phyloP scores from a whole-genome alignment of 1,284 basidiomycete genomes.

The Phellopilus nigrolimitatus region DNA sequence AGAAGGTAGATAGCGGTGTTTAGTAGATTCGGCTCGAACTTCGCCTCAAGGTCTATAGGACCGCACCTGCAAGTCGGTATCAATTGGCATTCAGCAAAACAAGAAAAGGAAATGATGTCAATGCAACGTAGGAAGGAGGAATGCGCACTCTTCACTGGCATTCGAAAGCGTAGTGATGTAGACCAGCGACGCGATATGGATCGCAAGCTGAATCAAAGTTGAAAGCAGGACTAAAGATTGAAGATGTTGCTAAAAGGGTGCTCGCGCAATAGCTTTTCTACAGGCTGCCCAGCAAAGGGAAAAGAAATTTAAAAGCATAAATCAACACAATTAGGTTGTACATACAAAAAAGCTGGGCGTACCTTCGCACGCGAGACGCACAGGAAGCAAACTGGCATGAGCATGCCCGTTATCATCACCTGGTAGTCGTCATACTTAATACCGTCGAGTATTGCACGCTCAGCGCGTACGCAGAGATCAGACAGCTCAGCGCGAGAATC shows the following conservation, averaged over 20 bases:
- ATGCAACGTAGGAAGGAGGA: conserved; percentile 10
- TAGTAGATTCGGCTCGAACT: conserved; percentile 88
- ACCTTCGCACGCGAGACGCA: conserved; percentile 97
- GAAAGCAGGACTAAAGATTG: conserved; percentile 92
- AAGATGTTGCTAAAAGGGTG: conserved; percentile 92
- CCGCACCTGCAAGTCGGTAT: conserved; percentile 53
- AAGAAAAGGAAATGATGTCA: conserved; percentile 19
- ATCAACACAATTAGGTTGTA: background rate
- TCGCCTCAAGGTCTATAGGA: conserved; percentile 86
- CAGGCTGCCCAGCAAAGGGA: no score
- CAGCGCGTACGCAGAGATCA: conserved; percentile 93
- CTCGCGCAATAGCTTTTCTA: conserved; percentile 88
- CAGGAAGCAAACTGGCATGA: conserved; percentile 96
- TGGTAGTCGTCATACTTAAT: conserved; percentile 99
- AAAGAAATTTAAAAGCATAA: no score
- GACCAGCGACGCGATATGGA: conserved; percentile 84
- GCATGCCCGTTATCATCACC: conserved; percentile 87
- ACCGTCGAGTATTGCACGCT: conserved; percentile 95
- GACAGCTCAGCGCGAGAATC: conserved; percentile 91
- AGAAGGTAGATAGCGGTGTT: conserved; percentile 95
- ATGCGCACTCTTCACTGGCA: conserved; percentile 67
- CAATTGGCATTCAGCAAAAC: background rate
- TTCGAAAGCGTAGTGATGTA: conserved; percentile 89
- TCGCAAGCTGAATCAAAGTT: conserved; percentile 85
- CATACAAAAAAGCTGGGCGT: conserved; percentile 23